These are phyloP conservation scores for Fusarium sp. DNA, from an alignment of 2,329 filamentous ascomycete genomes.

Conservation along the genomic window DNA sequence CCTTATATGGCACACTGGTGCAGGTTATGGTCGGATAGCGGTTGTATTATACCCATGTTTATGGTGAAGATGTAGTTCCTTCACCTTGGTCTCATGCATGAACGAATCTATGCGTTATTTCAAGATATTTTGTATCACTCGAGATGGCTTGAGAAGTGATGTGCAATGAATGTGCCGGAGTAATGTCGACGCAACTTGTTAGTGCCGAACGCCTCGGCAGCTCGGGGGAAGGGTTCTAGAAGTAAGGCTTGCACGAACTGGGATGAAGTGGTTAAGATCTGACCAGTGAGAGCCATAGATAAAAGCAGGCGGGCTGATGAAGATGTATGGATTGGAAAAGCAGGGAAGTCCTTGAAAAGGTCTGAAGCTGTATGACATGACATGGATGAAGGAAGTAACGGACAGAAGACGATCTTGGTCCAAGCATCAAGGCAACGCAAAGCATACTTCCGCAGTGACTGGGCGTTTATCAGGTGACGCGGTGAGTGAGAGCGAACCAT, in stretches of 20 bases:
- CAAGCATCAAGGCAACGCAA: not conserved
- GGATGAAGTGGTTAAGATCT: slow-evolving; percentile 11
- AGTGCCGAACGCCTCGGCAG: slow-evolving; percentile 6
- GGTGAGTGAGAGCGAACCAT: slow-evolving; percentile 4
- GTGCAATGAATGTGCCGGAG: slow-evolving; percentile 5
- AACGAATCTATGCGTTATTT: slow-evolving; percentile 41
- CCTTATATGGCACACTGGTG: slow-evolving; percentile 34
- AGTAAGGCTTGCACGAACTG: slow-evolving; percentile 24
- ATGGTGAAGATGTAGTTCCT: slow-evolving; percentile 33
- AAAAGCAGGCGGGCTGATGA: slow-evolving; percentile 9
- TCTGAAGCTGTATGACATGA: slow-evolving; percentile 2
- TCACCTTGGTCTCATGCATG: slow-evolving; percentile 37
- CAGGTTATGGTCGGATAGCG: slow-evolving; percentile 40
- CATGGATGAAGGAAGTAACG: slow-evolving; percentile 3
- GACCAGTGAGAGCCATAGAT: slow-evolving; percentile 26
- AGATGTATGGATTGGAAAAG: slow-evolving; percentile 6
- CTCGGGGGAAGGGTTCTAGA: slow-evolving; percentile 30
- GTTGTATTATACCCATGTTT: slow-evolving; percentile 46
- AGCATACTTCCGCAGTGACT: not conserved
- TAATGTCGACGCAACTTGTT: not conserved
- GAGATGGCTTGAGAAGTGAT: slow-evolving; percentile 14
- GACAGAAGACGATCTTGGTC: not conserved
- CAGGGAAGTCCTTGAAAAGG: slow-evolving; percentile 14
- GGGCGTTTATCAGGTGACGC: slow-evolving; percentile 5
- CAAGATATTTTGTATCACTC: slow-evolving; percentile 11